Base-by-base conservation (phyloP, 495 filamentous ascomycete genomes). In the Bombardia bombarda region DNA sequence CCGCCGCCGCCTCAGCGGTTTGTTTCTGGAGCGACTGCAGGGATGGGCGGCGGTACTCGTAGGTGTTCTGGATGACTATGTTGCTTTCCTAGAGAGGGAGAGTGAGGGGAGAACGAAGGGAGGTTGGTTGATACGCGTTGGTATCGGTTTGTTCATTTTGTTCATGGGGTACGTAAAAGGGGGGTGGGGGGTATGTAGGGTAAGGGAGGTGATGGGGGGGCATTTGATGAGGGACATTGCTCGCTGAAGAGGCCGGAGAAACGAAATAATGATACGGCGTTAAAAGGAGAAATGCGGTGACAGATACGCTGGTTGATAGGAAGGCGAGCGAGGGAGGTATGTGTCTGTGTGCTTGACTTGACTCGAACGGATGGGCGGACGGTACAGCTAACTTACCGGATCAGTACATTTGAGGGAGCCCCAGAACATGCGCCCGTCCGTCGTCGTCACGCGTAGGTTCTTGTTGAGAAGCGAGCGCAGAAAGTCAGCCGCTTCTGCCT, bases 381-480 rank as follows among this genome's bases (percentile, higher is more conserved):
- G 26, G 13, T 7, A 34, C 6, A 18, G 8, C 14, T 4, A 24
- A 66, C 71, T 33, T 52, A 94, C 92, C 38, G 84, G 80, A 68
- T 98, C 92, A 17, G 88, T 95, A 64, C 93, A 97, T 63, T 90
- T 96, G 66, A 98, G 85, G 44, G 77, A 69, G 25, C 92, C 92
- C 28, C 87, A 71, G 62, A 97, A 98, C 68, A 95, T 83, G 32
- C 92, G 85, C 20, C 69, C 73, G 60, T 97, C 92, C 4, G 81
- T 86, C 20, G 83, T 86, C 52, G 86, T 79, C 39, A 97, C 69
- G 46, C 90, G 83, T 30, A 98, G 65, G 37, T 71, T 80, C 54
- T 78, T 79, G 63, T 77, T 79, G 23, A 88, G 61, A 43, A 84
- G 70, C 23, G 72, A 70, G 17, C 47, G 50, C 23, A 77, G 65